A percentile compares a stretch with the other conserved stretches of the same genome.
Conservation (phyloP, 768 basidiomycete species). For the Daedaleopsis sinensis region DNA sequence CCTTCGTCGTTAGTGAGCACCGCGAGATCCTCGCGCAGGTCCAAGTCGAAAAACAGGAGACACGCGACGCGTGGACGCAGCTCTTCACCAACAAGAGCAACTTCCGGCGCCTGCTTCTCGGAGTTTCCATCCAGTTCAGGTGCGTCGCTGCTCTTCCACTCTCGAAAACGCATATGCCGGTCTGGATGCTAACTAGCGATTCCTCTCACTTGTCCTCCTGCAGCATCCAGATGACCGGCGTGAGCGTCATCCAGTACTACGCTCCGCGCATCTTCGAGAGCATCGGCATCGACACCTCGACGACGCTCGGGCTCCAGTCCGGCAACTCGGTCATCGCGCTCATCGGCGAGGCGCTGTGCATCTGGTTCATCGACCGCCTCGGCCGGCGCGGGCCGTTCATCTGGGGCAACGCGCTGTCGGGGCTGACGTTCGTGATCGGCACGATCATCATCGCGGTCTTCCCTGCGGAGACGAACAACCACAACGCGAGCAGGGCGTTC, state of each 20-base stretch:
- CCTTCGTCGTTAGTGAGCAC: slow-evolving; percentile 43
- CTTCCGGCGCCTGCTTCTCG: slow-evolving; percentile 49
- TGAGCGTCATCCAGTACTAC: slow-evolving; percentile 45
- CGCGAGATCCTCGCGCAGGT: slow-evolving; percentile 27
- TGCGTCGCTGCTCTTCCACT: neutral
- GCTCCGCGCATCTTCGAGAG: slow-evolving; percentile 24
- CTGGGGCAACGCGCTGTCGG: slow-evolving; percentile 27
- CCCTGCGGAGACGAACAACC: slow-evolving; percentile 25
- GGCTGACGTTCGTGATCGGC: slow-evolving; percentile 28
- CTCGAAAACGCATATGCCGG: neutral
- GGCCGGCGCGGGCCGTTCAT: slow-evolving; percentile 27
- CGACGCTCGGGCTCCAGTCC: slow-evolving; percentile 52
- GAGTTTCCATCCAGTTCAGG: slow-evolving; percentile 34
- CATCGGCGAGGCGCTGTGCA: slow-evolving; percentile 45
- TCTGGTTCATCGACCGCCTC: slow-evolving; percentile 30
- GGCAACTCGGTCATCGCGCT: slow-evolving; percentile 58
- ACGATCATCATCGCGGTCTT: slow-evolving; percentile 27
- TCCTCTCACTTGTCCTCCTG: slow-evolving; percentile 41
- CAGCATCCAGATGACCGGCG: slow-evolving; percentile 65
- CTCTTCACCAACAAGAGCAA: slow-evolving; percentile 46
- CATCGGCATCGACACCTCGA: slow-evolving; percentile 28
- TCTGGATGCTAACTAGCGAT: slow-evolving; percentile 27
- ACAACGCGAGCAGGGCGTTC: slow-evolving; percentile 27
- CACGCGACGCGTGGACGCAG: slow-evolving; percentile 37
- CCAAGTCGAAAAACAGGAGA: slow-evolving; percentile 21